A percentile compares a stretch with the other conserved stretches of the same genome.
Evolutionary conservation across 805 yeast genomes (phyloP).

Genomic region (Saccharomycopsis microspora): DNA sequence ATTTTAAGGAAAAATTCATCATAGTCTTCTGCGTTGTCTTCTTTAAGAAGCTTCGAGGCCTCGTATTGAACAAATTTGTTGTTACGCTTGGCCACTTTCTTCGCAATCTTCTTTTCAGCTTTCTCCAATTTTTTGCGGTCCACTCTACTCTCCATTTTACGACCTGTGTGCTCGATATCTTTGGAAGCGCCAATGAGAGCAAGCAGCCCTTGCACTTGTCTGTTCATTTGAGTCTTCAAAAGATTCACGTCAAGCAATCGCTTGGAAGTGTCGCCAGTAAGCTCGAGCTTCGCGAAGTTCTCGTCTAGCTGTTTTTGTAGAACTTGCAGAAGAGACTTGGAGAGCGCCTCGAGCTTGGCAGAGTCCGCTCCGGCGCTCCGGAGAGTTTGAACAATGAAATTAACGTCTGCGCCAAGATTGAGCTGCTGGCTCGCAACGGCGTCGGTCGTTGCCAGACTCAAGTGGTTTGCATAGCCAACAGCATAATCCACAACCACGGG

Average conservation of each 20-base stretch:
- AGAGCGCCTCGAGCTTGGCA: slow-evolving; percentile 40
- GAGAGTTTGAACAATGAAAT: slow-evolving; percentile 54
- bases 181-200: slow-evolving; percentile 67
- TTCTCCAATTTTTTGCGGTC: slow-evolving; percentile 93
- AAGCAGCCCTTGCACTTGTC: slow-evolving; percentile 66
- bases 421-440: slow-evolving; percentile 69
- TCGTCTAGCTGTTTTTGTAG: slow-evolving; percentile 44
- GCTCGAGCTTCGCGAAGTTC: slow-evolving; percentile 60
- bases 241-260: slow-evolving; percentile 73
- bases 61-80: slow-evolving; percentile 81
- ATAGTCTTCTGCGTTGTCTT: slow-evolving; percentile 36
- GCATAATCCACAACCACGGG: slow-evolving; percentile 82
- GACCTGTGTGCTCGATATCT: slow-evolving; percentile 85
- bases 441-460: slow-evolving; percentile 69
- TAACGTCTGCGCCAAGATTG: slow-evolving; percentile 55
- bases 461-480: slow-evolving; percentile 78
- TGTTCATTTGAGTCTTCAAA: slow-evolving; percentile 44
- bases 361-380: slow-evolving; percentile 74
- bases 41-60: slow-evolving; percentile 80
- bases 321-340: slow-evolving; percentile 33
- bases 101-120: slow-evolving; percentile 95
- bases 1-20: slow-evolving; percentile 92
- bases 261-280: slow-evolving; percentile 82
- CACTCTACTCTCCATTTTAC: slow-evolving; percentile 86
- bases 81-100: slow-evolving; percentile 83